A percentile compares a stretch with the other conserved stretches of the same genome.
phyloP scores from a whole-genome alignment of 2,329 filamentous ascomycete species.

The Ophiostoma australiae region DNA sequence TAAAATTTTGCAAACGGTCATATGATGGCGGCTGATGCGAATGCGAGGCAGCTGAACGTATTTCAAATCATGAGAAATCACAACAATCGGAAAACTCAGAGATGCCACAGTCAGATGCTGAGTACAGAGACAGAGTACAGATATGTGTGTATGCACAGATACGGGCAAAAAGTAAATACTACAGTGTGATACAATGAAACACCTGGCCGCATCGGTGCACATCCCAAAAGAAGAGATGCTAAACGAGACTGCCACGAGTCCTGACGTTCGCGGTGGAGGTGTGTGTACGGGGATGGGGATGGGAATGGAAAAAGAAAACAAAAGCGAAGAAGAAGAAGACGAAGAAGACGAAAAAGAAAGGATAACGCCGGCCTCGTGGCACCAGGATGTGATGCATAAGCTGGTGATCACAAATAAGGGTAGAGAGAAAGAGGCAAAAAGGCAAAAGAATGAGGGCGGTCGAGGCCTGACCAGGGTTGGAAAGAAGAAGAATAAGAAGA shows the following conservation, averaged over 20 bases:
- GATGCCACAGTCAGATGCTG: too few relatives aligned
- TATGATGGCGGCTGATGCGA: background rate
- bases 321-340: background rate
- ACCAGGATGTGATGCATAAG: background rate
- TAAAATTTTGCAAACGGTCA: background rate
- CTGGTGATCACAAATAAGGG: background rate
- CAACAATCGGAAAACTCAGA: too few relatives aligned
- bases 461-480: background rate
- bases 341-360: background rate
- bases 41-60: background rate
- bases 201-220: background rate
- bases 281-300: too few relatives aligned
- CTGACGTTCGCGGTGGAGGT: background rate
- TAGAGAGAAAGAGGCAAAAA: background rate
- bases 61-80: too few relatives aligned
- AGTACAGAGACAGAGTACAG: too few relatives aligned
- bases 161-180: too few relatives aligned
- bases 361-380: background rate
- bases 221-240: background rate
- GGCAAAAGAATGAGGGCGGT: background rate
- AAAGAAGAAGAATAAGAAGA: background rate
- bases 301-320: background rate
- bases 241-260: background rate
- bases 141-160: too few relatives aligned
- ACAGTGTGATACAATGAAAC: too few relatives aligned